Percentiles rank a stretch among this genome's conserved stretches.
Evolutionary conservation across 129 eudicot genomes (phyloP).

Genomic region (Ambrosia trifida): DNA sequence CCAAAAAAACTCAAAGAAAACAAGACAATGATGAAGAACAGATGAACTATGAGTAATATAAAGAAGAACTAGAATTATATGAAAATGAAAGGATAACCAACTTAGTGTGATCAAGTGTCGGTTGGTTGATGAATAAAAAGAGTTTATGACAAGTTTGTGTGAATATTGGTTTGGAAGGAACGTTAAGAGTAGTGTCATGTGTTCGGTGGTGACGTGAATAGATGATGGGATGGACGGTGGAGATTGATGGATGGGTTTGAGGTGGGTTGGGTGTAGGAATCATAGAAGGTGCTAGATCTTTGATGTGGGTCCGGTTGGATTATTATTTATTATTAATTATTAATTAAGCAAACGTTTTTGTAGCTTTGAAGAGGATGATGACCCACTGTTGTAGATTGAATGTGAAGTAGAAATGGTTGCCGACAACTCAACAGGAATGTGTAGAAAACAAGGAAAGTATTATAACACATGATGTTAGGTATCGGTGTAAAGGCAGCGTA

Average conservation of each 20-base stretch:
- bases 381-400: not conserved
- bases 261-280: conserved; percentile 24
- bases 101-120: conserved; percentile 37
- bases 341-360: conserved; percentile 30
- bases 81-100: conserved; percentile 24
- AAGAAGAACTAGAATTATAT: conserved; percentile 9
- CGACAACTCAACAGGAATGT: not conserved
- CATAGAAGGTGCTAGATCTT: conserved; percentile 26
- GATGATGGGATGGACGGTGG: conserved; percentile 31
- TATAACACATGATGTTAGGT: too few relatives aligned
- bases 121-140: conserved; percentile 17
- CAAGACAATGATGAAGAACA: conserved; percentile 9
- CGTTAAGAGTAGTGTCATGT: conserved; percentile 19
- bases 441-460: too few relatives aligned
- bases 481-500: too few relatives aligned
- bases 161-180: conserved; percentile 13
- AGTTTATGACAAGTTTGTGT: conserved; percentile 12
- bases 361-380: conserved; percentile 35
- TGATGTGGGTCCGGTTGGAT: conserved; percentile 21
- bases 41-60: conserved; percentile 19
- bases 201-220: conserved; percentile 19
- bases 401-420: not conserved
- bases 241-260: conserved; percentile 23
- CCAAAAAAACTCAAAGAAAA: not conserved
- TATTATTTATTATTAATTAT: too few relatives aligned